Evolutionary conservation across 345 rosid genomes (phyloP).

Genomic region (Citrus glauca): DNA sequence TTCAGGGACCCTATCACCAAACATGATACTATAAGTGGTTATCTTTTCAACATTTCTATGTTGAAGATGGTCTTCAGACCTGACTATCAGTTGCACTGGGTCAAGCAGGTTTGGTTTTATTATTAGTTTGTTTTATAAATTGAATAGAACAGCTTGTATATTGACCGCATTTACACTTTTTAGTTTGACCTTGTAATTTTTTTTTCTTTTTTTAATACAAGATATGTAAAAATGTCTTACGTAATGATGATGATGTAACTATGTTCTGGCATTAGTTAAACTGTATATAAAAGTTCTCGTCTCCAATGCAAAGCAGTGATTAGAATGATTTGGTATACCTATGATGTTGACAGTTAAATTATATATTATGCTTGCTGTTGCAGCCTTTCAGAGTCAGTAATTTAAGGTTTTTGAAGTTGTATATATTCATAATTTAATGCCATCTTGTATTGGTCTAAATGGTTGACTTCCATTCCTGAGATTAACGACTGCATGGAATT

Average conservation of each 20-base stretch:
- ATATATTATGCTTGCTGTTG: background rate
- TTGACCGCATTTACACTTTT: background rate
- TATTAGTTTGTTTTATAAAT: background rate
- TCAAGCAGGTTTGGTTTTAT: conserved; percentile 55
- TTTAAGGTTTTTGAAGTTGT: background rate
- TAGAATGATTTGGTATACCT: background rate
- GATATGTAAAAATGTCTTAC: background rate
- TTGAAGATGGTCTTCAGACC: conserved; percentile 69
- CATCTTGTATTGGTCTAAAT: background rate
- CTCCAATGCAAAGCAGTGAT: background rate
- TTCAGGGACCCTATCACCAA: conserved; percentile 90
- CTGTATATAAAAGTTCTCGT: background rate
- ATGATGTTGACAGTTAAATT: background rate
- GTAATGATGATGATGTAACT: background rate
- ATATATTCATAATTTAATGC: background rate
- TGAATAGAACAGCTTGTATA: background rate
- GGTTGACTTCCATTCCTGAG: background rate
- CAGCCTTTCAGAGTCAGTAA: background rate
- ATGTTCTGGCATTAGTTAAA: background rate
- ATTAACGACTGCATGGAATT: background rate
- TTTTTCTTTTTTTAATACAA: background rate
- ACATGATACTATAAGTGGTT: conserved; percentile 63
- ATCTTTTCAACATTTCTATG: conserved; percentile 65
- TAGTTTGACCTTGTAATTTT: background rate
- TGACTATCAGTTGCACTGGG: conserved; percentile 64